Percentiles rank a stretch among this genome's conserved stretches.
Conservation (phyloP, 129 eudicot species). For the Helianthus annuus region HanXRQr2.0-SUNRISE NC_035435.2:76560708-76561207, state of each 20-base stretch:
- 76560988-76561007: slow-evolving; percentile 80
- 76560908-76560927: background rate
- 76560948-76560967: slow-evolving; percentile 37
- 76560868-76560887: slow-evolving; percentile 27
- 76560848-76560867: slow-evolving; percentile 3
- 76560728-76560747: background rate
- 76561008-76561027: slow-evolving; percentile 54
- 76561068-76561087: slow-evolving; percentile 42
- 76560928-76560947: slow-evolving; percentile 10
- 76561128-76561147: background rate
- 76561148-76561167: background rate
- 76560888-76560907: slow-evolving; percentile 8
- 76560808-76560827: slow-evolving; percentile 15
- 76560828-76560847: slow-evolving; percentile 5
- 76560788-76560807: slow-evolving; percentile 37
- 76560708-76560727: slow-evolving; percentile 8
- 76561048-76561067: slow-evolving; percentile 56
- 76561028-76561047: slow-evolving; percentile 60
- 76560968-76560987: slow-evolving; percentile 50
- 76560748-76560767: background rate
- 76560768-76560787: slow-evolving; percentile 21
- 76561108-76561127: slow-evolving; percentile 59
- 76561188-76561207: background rate
- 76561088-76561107: slow-evolving; percentile 52
- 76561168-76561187: background rate